Conservation (phyloP, 2,329 filamentous ascomycete genomes). For the Fulvia fulva region DNA sequence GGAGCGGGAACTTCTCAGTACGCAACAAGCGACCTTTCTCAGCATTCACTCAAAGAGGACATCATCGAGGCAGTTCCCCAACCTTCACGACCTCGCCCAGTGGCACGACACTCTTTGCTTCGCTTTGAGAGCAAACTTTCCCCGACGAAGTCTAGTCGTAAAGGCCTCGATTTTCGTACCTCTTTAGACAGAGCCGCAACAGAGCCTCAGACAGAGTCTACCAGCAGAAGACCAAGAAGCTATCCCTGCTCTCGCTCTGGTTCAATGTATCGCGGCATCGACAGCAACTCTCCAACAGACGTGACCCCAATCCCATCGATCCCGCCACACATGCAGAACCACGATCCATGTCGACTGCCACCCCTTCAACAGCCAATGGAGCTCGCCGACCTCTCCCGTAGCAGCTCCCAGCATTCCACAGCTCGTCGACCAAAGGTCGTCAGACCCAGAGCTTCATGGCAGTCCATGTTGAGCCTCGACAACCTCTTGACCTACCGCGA, state of each 20-base stretch:
- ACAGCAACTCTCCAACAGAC: not conserved
- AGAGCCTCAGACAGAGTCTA: not conserved
- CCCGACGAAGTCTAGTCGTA: constrained; percentile 4
- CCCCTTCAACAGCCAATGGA: constrained; percentile 12
- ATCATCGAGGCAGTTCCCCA: not conserved
- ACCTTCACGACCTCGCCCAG: constrained; percentile 1
- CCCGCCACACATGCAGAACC: constrained; percentile 7
- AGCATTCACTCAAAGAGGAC: not conserved
- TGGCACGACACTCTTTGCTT: constrained; percentile 23
- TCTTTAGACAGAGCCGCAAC: not conserved
- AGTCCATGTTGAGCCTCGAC: constrained; percentile 30
- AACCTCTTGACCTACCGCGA: constrained; percentile 32
- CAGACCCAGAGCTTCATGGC: constrained; percentile 25
- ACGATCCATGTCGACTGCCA: constrained; percentile 22
- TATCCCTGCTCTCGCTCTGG: constrained; percentile 14
- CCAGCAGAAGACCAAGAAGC: constrained; percentile 12
- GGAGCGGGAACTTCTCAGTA: not conserved
- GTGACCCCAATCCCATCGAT: constrained; percentile 8
- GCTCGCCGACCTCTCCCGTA: constrained; percentile 12
- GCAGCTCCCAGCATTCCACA: constrained; percentile 16
- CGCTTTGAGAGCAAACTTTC: constrained; percentile 16
- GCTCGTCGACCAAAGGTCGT: constrained; percentile 12
- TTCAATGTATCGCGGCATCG: constrained; percentile 5
- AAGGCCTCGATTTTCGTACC: constrained; percentile 14
- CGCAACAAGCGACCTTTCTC: not conserved